These are phyloP conservation scores for Aspergillus egyptiacus DNA, from an alignment of 495 filamentous ascomycete genomes.

Conservation along the genomic window DNA sequence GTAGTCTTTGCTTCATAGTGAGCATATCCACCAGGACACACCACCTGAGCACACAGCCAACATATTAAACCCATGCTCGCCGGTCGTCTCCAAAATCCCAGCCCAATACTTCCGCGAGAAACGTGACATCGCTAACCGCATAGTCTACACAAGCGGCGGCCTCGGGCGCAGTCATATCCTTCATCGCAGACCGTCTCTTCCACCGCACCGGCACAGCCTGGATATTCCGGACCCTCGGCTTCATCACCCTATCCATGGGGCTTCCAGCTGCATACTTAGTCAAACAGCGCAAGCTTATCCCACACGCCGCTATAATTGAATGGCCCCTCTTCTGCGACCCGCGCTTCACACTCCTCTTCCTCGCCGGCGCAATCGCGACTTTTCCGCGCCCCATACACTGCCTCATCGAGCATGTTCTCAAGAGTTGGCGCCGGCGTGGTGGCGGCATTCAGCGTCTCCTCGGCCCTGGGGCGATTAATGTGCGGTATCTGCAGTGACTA, in stretches of 20 bases:
- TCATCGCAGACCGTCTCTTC: slow-evolving; percentile 44
- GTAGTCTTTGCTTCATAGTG: slow-evolving; percentile 19
- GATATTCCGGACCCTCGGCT: slow-evolving; percentile 49
- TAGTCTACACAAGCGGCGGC: slow-evolving; percentile 50
- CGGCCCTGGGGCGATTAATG: slow-evolving; percentile 45
- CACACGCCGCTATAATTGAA: slow-evolving; percentile 42
- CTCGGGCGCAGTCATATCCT: slow-evolving; percentile 47
- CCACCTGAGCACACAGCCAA: too few species aligned
- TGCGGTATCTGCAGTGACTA: slow-evolving; percentile 46
- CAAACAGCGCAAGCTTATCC: slow-evolving; percentile 47
- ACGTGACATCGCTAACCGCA: slow-evolving; percentile 51
- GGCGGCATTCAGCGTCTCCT: slow-evolving; percentile 51
- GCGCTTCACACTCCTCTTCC: slow-evolving; percentile 47
- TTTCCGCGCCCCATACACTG: slow-evolving; percentile 53
- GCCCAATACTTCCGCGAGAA: slow-evolving; percentile 52
- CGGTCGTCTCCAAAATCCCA: slow-evolving; percentile 40
- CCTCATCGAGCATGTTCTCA: slow-evolving; percentile 41
- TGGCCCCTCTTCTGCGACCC: slow-evolving; percentile 46
- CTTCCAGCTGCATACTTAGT: slow-evolving; percentile 53
- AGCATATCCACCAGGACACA: slow-evolving; percentile 15
- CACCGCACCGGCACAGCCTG: slow-evolving; percentile 44
- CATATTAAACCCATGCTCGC: slow-evolving; percentile 13
- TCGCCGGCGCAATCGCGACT: slow-evolving; percentile 51
- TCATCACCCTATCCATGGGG: slow-evolving; percentile 43
- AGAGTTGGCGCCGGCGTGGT: slow-evolving; percentile 47